Evolutionary conservation across 768 basidiomycete species (phyloP).

Genomic region (Lyophyllum semitale): DNA sequence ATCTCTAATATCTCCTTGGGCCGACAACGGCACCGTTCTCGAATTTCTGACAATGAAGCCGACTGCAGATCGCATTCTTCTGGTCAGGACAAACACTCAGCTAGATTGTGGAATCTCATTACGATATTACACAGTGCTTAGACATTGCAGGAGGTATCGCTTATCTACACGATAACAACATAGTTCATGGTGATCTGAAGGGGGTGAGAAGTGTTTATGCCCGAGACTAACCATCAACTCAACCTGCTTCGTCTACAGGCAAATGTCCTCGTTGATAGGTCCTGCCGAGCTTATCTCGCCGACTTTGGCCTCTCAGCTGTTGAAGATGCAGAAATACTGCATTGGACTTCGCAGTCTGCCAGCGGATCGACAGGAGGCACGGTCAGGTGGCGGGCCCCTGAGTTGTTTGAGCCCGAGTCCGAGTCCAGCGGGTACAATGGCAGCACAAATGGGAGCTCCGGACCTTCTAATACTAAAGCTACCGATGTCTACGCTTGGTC

Average conservation of each 20-base stretch:
- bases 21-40: conserved; percentile 15
- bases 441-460: too few relatives aligned
- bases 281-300: conserved; percentile 18
- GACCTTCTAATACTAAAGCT: conserved; percentile 3
- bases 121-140: background rate
- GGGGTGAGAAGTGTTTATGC: background rate
- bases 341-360: conserved; percentile 12
- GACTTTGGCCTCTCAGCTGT: conserved; percentile 25
- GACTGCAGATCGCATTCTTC: conserved; percentile 5
- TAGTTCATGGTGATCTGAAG: background rate
- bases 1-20: conserved; percentile 22
- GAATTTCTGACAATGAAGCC: conserved; percentile 14
- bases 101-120: background rate
- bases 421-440: background rate
- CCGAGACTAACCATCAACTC: too few relatives aligned
- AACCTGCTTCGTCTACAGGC: conserved; percentile 3
- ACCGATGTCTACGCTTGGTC: conserved; percentile 21
- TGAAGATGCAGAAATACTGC: conserved; percentile 9
- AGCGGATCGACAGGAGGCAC: conserved; percentile 6
- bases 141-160: background rate
- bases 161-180: background rate
- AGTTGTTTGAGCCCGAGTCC: conserved; percentile 10
- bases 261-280: conserved; percentile 21
- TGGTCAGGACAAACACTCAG: conserved; percentile 16
- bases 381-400: conserved; percentile 21